Base-by-base conservation (phyloP, 768 basidiomycete genomes). In the Postia placenta region DNA sequence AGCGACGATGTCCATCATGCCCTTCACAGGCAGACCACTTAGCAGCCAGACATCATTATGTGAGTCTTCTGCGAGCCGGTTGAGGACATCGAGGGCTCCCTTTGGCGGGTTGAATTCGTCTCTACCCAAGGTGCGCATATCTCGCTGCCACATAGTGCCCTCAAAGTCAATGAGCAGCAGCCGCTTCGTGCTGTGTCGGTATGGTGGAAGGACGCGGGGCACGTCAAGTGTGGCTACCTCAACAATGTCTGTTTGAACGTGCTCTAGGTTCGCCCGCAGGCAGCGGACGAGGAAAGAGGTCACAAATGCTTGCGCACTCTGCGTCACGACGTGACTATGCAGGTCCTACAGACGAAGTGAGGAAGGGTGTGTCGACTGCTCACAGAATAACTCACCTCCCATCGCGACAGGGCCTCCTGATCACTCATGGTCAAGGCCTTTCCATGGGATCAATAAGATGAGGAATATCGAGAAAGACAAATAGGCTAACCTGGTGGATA, bases 221-320 rank as follows among this genome's bases (percentile, higher is more conserved):
- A 77, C 60, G 49, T 77, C 74, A 7, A 76, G 64, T 4, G 60
- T 52, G 1, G 74, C 69, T 27, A 75, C 73, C 39, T 62, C 47
- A 4, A 58, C 62, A 17, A 63, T 28, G 50, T 72, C 70, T 41
- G 45, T 61, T 49, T 68, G 68, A 19, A 70, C 68, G 53, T 88
- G 87, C 52, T 90, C 87, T 9, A 79, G 76, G 60, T 87, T 75
- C 26, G 84, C 80, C 41, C 87, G 83, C 23, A 89, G 60, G 57
- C 80, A 82, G 14, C 89, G 78, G 4, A 76, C 83, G 53, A 92
- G 76, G 79, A 92, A 92, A 3, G 81, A 76, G 2, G 75, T 86
- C 36, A 85, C 83, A 63, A 92, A 93, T 0, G 85, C 74, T 58
- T 93, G 91, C 0, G 91, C 89, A 0, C 86, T 91, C 62, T 93